These are phyloP conservation scores for Carex myosuroides DNA, from an alignment of 176 grass and related monocot genomes.

Conservation along the genomic window DNA sequence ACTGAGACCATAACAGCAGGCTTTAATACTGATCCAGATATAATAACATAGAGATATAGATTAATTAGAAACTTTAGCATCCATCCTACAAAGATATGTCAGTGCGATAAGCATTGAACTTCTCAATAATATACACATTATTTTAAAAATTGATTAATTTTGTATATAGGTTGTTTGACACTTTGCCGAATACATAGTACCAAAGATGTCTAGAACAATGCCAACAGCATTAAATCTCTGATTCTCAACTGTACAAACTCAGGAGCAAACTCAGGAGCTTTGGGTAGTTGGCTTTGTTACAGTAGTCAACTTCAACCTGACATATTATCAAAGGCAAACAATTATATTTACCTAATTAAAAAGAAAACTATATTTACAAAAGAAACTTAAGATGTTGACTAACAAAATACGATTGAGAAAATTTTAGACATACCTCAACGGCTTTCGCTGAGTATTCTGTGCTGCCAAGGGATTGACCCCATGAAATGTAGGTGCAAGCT, in stretches of 20 bases:
- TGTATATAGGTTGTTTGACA: neutral
- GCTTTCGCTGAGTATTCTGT: slow-evolving; percentile 46
- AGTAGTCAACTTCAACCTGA: slow-evolving; percentile 69
- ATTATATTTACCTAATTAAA: neutral
- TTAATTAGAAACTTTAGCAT: neutral
- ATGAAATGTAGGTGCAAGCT: slow-evolving; percentile 44
- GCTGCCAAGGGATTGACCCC: slow-evolving; percentile 12
- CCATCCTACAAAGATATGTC: neutral
- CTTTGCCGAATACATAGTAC: neutral
- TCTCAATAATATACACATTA: slow-evolving; percentile 15
- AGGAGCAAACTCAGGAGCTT: slow-evolving; percentile 11
- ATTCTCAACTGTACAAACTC: slow-evolving; percentile 1
- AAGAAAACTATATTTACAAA: neutral
- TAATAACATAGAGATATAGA: neutral
- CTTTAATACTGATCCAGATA: too few species aligned
- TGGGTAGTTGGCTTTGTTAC: slow-evolving; percentile 36
- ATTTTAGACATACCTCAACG: slow-evolving; percentile 42
- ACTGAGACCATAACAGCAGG: too few species aligned
- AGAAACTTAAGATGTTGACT: neutral
- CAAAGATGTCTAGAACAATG: neutral
- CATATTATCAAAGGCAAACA: slow-evolving; percentile 12
- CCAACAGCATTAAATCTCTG: neutral
- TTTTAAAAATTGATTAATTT: neutral
- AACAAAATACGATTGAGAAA: neutral
- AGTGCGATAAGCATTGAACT: neutral